phyloP scores from a whole-genome alignment of 345 rosid species.

The Balakata baccata region DNA sequence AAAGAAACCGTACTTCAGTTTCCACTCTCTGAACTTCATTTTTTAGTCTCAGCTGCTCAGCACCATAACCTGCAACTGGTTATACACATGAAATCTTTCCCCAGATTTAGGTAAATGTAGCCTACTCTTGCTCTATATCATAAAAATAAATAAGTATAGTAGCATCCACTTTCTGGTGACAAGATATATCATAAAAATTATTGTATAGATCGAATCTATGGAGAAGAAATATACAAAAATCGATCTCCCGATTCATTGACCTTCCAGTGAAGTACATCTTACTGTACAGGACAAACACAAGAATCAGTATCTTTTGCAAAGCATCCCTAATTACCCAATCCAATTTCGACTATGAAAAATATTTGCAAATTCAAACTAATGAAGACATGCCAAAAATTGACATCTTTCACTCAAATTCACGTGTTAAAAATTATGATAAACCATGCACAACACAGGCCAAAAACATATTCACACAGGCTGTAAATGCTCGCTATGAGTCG shows the following conservation, averaged over 20 bases:
- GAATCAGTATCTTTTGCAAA: not conserved
- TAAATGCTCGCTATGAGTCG: not conserved
- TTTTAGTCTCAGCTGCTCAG: constrained; percentile 27
- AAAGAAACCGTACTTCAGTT: constrained; percentile 38
- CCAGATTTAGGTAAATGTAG: not conserved
- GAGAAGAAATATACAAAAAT: no score
- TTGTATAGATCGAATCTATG: no score
- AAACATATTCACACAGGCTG: constrained; percentile 20
- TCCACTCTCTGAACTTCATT: constrained; percentile 61
- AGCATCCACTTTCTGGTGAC: not conserved
- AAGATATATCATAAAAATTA: no score
- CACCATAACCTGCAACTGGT: not conserved
- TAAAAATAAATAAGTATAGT: no score
- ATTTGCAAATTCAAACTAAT: no score
- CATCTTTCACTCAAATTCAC: not conserved
- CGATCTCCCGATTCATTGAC: no score
- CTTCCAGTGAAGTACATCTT: no score
- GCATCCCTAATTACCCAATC: not conserved
- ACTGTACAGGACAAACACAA: no score
- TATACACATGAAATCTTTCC: not conserved
- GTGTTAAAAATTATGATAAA: no score
- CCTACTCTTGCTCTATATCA: no score
- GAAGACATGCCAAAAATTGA: not conserved
- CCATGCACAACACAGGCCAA: not conserved
- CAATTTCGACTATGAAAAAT: not conserved